Percentiles rank a stretch among this genome's conserved stretches.
Evolutionary conservation across 2,329 filamentous ascomycete genomes (phyloP).

Genomic region (Aspergillus quadricinctus): DNA sequence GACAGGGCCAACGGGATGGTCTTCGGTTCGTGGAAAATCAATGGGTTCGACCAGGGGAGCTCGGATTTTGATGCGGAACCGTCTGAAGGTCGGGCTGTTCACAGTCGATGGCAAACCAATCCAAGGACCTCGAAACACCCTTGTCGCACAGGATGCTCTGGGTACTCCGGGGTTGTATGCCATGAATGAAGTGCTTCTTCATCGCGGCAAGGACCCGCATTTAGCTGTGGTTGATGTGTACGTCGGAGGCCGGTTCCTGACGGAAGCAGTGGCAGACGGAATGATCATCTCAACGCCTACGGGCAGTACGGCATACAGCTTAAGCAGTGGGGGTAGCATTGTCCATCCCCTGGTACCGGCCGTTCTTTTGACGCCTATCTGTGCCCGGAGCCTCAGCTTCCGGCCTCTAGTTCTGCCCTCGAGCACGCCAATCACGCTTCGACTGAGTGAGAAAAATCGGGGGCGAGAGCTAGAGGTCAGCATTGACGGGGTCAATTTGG

Average conservation of each 20-base stretch:
- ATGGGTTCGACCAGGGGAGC: conserved; percentile 71
- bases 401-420: conserved; percentile 84
- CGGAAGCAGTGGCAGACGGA: conserved; percentile 90
- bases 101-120: conserved; percentile 56
- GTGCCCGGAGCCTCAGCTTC: conserved; percentile 86
- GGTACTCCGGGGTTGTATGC: conserved; percentile 56
- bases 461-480: conserved; percentile 73
- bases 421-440: conserved; percentile 76
- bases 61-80: conserved; percentile 79
- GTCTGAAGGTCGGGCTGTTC: conserved; percentile 81
- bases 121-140: conserved; percentile 47
- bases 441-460: conserved; percentile 74
- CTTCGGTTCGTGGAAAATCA: conserved; percentile 70
- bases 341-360: conserved; percentile 89
- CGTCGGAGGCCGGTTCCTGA: conserved; percentile 83
- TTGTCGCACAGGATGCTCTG: conserved; percentile 23
- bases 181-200: conserved; percentile 92
- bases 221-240: conserved; percentile 88
- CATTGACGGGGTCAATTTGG: conserved; percentile 67
- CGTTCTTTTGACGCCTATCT: conserved; percentile 88
- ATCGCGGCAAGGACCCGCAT: conserved; percentile 84
- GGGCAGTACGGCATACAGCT: conserved; percentile 88
- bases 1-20: conserved; percentile 57
- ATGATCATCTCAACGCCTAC: conserved; percentile 93
- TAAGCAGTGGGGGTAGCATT: conserved; percentile 89